These are phyloP conservation scores for Naganishia sp. DNA, from an alignment of 1,284 basidiomycete genomes.

Conservation along the genomic window DNA sequence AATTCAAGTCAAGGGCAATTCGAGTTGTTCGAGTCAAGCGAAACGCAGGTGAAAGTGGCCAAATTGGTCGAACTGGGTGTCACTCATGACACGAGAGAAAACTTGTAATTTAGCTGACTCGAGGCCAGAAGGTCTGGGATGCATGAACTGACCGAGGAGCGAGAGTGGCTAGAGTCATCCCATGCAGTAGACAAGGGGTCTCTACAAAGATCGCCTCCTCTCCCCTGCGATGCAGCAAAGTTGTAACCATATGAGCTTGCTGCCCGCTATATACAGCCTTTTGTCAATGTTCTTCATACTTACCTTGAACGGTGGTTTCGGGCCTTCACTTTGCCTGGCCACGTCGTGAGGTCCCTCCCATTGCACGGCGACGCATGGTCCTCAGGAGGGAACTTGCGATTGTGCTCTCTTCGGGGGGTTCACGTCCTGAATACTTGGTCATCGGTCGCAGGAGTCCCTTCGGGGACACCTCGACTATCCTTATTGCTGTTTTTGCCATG, in stretches of 20 bases:
- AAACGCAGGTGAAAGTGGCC: too few species aligned
- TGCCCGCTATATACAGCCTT: not conserved
- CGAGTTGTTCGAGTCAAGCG: too few species aligned
- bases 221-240: too few species aligned
- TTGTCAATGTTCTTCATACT: slow-evolving; percentile 10
- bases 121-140: too few species aligned
- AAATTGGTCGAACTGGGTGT: too few species aligned
- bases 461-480: slow-evolving; percentile 30
- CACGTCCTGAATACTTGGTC: slow-evolving; percentile 30
- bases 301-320: slow-evolving; percentile 29
- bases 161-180: too few species aligned
- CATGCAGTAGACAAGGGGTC: too few species aligned
- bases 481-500: slow-evolving; percentile 6
- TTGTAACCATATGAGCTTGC: not conserved
- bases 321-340: slow-evolving; percentile 29
- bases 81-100: too few species aligned
- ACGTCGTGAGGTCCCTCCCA: slow-evolving; percentile 29
- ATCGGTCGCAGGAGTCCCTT: slow-evolving; percentile 31
- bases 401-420: slow-evolving; percentile 31
- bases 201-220: too few species aligned
- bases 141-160: too few species aligned
- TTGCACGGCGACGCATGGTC: slow-evolving; percentile 30
- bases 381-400: slow-evolving; percentile 29
- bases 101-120: too few species aligned
- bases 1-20: too few species aligned